Evolutionary conservation across 2,329 filamentous ascomycete species (phyloP).

Genomic region (Verticillium isaacii): DNA sequence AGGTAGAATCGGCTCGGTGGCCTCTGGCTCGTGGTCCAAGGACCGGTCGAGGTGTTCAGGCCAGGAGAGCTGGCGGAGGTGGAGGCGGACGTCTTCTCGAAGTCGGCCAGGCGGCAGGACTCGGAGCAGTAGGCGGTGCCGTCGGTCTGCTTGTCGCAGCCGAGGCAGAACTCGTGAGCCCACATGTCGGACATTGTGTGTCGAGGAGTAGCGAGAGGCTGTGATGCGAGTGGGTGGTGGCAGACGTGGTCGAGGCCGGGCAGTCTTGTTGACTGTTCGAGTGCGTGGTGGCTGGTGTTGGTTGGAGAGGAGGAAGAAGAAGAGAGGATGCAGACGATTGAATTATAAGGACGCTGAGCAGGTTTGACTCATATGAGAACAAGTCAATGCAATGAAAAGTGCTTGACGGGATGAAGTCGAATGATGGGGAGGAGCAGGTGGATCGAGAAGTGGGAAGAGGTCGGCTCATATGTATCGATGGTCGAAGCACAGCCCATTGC

Average conservation of each 20-base stretch:
- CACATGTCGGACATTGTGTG: constrained; percentile 59
- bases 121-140: constrained; percentile 87
- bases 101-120: constrained; percentile 80
- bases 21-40: constrained; percentile 37
- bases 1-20: constrained; percentile 53
- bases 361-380: constrained; percentile 4
- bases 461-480: constrained; percentile 16
- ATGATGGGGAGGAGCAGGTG: constrained; percentile 9
- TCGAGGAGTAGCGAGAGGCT: constrained; percentile 15
- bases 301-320: background rate
- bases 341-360: constrained; percentile 4
- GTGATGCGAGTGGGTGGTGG: constrained; percentile 1
- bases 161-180: constrained; percentile 89
- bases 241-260: background rate
- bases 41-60: constrained; percentile 44
- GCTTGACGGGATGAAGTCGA: constrained; percentile 11
- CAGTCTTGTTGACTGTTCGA: background rate
- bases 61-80: constrained; percentile 55
- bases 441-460: constrained; percentile 13
- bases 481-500: constrained; percentile 12
- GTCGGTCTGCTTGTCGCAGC: constrained; percentile 85
- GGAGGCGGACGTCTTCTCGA: constrained; percentile 64
- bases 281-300: background rate
- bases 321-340: background rate
- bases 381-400: constrained; percentile 5